Evolutionary conservation across 148 eudicot genomes (phyloP), one percentile per base, ranked within the genome.

Genomic region (Dysphania ambrosioides): DNA sequence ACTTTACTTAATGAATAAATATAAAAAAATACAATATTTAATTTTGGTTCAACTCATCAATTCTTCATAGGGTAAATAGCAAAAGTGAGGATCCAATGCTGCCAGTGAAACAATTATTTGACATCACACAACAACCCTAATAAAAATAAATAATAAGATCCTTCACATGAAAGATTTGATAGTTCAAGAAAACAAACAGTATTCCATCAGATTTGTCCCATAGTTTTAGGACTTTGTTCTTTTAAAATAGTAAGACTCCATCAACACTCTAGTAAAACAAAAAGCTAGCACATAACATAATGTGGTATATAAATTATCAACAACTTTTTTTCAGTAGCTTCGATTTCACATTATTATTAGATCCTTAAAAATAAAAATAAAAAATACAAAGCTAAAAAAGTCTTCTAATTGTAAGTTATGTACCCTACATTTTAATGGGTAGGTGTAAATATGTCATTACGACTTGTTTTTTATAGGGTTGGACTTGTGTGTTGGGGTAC

Each of bases 281-380:
- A 64, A 66, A 72, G 59, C 74, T 38, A 77, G n/a, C n/a, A n/a
- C n/a, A n/a, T n/a, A n/a, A n/a, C n/a, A n/a, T n/a, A n/a, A n/a
- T n/a, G n/a, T n/a, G n/a, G n/a, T 62, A 23, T 23, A 1, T n/a
- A 61, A n/a, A 70, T 35, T 11, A 68, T 58, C 40, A 57, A 19
- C 13, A 23, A 44, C 44, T 78, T 47, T 47, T 11, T 47, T 47
- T 65, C 59, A 38, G 80, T 66, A 78, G 76, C 80, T 78, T 78
- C 80, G 76, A 78, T 38, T 78, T 78, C 76, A 78, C 80, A 78
- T 72, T n/a, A n/a, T n/a, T n/a, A n/a, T n/a, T 51, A 36, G 23
- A 70, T 29, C 40, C 40, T 36, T 36, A 36, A 36, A 36, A 42
- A 42, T 42, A 42, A 42, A 42, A 42, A 42, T 42, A 42, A 42